Base-by-base conservation (phyloP, 2,329 filamentous ascomycete species). In the Cordyceps pruinosa region DNA sequence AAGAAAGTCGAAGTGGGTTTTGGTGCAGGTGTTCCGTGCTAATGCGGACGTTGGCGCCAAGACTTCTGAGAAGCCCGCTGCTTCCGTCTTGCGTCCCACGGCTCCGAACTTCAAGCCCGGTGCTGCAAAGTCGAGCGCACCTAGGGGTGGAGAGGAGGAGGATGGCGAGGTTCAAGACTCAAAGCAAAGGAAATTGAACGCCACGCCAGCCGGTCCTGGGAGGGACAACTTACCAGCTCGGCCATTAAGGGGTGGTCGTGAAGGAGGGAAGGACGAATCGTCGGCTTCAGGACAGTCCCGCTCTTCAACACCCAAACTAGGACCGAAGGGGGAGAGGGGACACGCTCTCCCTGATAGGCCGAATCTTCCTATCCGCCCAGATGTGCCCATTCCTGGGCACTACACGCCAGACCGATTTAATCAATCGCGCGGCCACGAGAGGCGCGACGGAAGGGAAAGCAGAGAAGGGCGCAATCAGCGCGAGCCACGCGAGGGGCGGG, bases 101-200 rank as follows among this genome's bases (percentile, higher is more conserved):
- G 87, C 86, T 10, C 68, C 78, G 12, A 82, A 88, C 34, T 90
- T 89, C 69, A 86, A 83, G 65, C 83, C 86, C 5, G 67, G 72
- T 50, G 63, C 69, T 23, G 61, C 70, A 58, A 71, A 70, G 76
- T 75, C 25, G 17, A 35, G 70, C 59, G 64, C 63, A 47, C 12
- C 46, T 25, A 58, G 60, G 58, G 60, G 69, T 13, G 68, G 69
- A 1, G 84, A 86, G 60, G 81, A 83, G 54, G 87, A 90, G 67
- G 87, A 90, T 65, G 87, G 87, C 21, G 87, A 90, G 67, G 86
- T 89, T 25, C 82, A 84, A 61, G 87, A 89, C 63, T 75, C 74
- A 34, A 83, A 67, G 49, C 66, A 69, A 12, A 63, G 63, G 28
- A 34, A 47, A 15, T 47, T 59, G 4, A 49, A 49, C 21, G 53